phyloP scores from a whole-genome alignment of 805 yeast genomes.

The Spathaspora hagerdaliae region DNA sequence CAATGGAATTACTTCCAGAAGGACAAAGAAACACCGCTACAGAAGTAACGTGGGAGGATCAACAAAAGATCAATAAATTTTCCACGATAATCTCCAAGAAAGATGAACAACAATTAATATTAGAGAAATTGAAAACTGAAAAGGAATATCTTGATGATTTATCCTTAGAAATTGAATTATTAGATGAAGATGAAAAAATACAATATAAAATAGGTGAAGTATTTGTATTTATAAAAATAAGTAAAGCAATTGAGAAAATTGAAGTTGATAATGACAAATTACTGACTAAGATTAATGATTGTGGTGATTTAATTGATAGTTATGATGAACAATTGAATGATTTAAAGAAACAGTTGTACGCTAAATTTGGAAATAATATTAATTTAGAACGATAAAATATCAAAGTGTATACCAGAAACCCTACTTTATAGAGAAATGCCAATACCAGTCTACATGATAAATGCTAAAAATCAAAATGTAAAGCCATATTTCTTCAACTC shows the following conservation, averaged over 20 bases:
- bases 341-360: conserved; percentile 74
- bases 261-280: conserved; percentile 58
- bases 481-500: conserved; percentile 1
- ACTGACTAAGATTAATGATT: conserved; percentile 43
- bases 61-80: conserved; percentile 82
- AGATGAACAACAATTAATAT: conserved; percentile 50
- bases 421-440: background rate
- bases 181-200: conserved; percentile 68
- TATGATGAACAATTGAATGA: conserved; percentile 52
- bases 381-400: conserved; percentile 61
- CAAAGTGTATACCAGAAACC: background rate
- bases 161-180: conserved; percentile 75
- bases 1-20: conserved; percentile 47
- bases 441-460: no score
- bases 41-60: conserved; percentile 81
- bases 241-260: conserved; percentile 61
- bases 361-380: conserved; percentile 85
- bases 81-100: conserved; percentile 75
- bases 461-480: conserved; percentile 18
- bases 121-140: conserved; percentile 54
- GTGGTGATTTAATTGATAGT: conserved; percentile 45
- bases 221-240: conserved; percentile 66
- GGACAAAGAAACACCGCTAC: conserved; percentile 49
- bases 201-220: conserved; percentile 81
- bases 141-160: conserved; percentile 89